A percentile compares a stretch with the other conserved stretches of the same genome.
Evolutionary conservation across 2,329 filamentous ascomycete genomes (phyloP).

Genomic region (Aspergillus aculeatus): DNA sequence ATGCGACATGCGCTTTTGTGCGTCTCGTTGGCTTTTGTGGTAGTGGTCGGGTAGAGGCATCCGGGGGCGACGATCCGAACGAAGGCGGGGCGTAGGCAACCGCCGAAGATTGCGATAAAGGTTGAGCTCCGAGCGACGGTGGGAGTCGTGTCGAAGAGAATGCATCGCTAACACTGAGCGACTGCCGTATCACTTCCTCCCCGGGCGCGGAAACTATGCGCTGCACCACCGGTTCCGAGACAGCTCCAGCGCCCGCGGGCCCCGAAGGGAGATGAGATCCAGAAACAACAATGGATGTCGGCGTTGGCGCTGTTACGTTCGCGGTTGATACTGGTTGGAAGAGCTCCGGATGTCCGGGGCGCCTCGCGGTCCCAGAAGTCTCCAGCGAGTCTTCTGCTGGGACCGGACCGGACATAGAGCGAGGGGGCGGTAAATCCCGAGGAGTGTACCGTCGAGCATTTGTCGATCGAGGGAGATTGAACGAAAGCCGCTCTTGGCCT

Average conservation of each 20-base stretch:
- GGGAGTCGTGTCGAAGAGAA: slow-evolving; percentile 20
- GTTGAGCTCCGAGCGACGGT: slow-evolving; percentile 21
- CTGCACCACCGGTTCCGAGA: slow-evolving; percentile 17
- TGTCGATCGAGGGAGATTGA: slow-evolving; percentile 35
- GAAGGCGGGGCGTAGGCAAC: slow-evolving; percentile 27
- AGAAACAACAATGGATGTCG: slow-evolving; percentile 10
- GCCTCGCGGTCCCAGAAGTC: slow-evolving; percentile 35
- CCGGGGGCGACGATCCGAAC: slow-evolving; percentile 24
- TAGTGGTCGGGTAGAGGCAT: slow-evolving; percentile 26
- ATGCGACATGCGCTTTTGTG: slow-evolving; percentile 49
- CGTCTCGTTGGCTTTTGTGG: slow-evolving; percentile 43
- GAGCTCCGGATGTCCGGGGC: slow-evolving; percentile 31
- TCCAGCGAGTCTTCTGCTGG: slow-evolving; percentile 38
- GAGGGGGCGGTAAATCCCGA: slow-evolving; percentile 40
- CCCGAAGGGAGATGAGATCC: slow-evolving; percentile 15
- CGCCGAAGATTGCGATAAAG: slow-evolving; percentile 19
- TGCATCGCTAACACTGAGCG: slow-evolving; percentile 20
- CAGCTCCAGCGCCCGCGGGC: slow-evolving; percentile 15
- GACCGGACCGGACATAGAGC: slow-evolving; percentile 47
- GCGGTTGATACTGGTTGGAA: slow-evolving; percentile 23
- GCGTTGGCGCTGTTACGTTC: slow-evolving; percentile 13
- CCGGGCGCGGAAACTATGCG: slow-evolving; percentile 15
- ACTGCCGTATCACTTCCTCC: slow-evolving; percentile 19
- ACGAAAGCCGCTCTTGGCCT: slow-evolving; percentile 35
- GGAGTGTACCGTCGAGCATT: slow-evolving; percentile 41